Evolutionary conservation across 768 basidiomycete genomes (phyloP).

Genomic region (Cystobasidium ongulense): DNA sequence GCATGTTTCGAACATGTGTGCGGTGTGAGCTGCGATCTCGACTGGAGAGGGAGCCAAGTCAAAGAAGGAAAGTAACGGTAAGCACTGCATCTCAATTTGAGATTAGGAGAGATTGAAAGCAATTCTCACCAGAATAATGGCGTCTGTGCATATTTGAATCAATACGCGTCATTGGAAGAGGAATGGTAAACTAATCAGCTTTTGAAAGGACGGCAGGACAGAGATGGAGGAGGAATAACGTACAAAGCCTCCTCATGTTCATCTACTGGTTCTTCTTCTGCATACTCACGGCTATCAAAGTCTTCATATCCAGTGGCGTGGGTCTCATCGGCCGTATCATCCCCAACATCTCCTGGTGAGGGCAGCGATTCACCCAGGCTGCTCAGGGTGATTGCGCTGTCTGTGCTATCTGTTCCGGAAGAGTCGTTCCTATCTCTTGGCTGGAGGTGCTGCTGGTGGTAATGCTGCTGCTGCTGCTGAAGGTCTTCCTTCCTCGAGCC

Average conservation of each 20-base stretch:
- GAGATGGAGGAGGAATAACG: background rate
- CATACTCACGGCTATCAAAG: background rate
- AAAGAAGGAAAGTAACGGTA: no score
- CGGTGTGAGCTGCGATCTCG: background rate
- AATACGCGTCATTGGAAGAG: background rate
- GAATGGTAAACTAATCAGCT: background rate
- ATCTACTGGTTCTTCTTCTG: background rate
- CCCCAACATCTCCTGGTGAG: background rate
- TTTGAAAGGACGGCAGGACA: no score
- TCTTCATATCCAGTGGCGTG: background rate
- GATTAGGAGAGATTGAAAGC: background rate
- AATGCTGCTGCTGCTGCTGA: no score
- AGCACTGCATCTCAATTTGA: background rate
- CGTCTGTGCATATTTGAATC: background rate
- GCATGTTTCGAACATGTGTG: conserved; percentile 3
- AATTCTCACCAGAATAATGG: background rate
- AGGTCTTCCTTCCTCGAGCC: no score
- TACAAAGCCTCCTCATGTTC: background rate
- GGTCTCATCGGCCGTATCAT: background rate
- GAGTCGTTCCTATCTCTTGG: background rate
- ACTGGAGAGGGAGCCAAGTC: no score
- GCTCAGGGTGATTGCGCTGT: background rate
- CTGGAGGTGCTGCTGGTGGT: no score
- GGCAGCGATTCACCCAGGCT: background rate
- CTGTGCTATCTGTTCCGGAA: background rate